Evolutionary conservation across 306 rosid species (phyloP), one percentile per base, ranked within the genome.

Genomic region (Amphicarpaea edgeworthii): DNA sequence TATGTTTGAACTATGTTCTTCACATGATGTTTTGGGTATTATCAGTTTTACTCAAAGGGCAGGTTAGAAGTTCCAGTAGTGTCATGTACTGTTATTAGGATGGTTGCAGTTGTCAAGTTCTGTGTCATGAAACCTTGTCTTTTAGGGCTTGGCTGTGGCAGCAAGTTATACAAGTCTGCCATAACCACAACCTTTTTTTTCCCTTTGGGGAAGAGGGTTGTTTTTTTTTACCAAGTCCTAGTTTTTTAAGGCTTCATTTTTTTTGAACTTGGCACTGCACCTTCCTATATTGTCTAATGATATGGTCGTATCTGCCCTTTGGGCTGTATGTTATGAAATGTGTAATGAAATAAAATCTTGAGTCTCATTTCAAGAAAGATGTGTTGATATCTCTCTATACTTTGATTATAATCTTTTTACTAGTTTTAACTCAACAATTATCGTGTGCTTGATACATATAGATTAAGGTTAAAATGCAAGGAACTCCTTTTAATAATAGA

Each of bases 131-230:
- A 72, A 96, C 89, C 92, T 86, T 83, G 83, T 75, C 43, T 73
- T 49, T 12, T n/a, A 76, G 91, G 91, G 86, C 83, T 81, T 83
- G 99, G 99, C 89, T 53, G 3, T 86, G 98, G 97, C 92, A 85
- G 96, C 91, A 7, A 69, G 83, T 87, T 78, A 68, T 85, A 77
- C 83, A 77, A 30, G 83, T 84, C 91, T 91, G 97, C 92, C 97
- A 84, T 68, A 86, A 86, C 68, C 50, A 63, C 92, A 83, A 74
- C 71, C 88, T 82, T 77, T 63, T 63, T 78, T 66, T 78, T 70
- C 72, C 72, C 64, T 19, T 50, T 9, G 11, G 72, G 85, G 68
- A 79, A 71, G 89, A 79, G 73, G 89, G 23, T 85, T 85, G 85
- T 82, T 87, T 85, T 90, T 90, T 91, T 89, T n/a, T 23, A 79